Conservation (phyloP, 2,329 filamentous ascomycete genomes). For the Colletotrichum australisinense region DNA sequence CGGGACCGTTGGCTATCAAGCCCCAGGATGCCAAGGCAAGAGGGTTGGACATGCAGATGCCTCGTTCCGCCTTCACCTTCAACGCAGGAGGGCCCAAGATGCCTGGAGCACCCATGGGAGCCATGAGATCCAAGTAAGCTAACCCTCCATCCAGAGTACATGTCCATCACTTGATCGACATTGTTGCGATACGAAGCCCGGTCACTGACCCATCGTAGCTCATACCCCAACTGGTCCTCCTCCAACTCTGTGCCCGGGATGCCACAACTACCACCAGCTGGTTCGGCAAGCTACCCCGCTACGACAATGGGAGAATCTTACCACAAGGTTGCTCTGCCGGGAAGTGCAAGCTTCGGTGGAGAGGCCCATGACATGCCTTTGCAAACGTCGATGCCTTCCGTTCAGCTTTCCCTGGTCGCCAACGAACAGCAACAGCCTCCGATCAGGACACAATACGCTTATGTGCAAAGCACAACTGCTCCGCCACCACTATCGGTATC, state of each 20-base stretch:
- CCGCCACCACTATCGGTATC: slow-evolving; percentile 61
- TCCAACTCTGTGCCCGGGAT: slow-evolving; percentile 54
- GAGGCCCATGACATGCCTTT: slow-evolving; percentile 67
- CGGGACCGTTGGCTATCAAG: slow-evolving; percentile 66
- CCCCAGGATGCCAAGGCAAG: slow-evolving; percentile 65
- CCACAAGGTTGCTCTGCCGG: slow-evolving; percentile 63
- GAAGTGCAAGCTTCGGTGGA: slow-evolving; percentile 57
- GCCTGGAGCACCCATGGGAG: slow-evolving; percentile 61
- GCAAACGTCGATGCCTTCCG: slow-evolving; percentile 64
- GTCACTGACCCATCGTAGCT: slow-evolving; percentile 50
- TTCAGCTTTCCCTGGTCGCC: slow-evolving; percentile 62
- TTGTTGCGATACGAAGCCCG: slow-evolving; percentile 3
- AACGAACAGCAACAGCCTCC: slow-evolving; percentile 59
- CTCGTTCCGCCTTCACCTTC: slow-evolving; percentile 69
- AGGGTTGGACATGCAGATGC: slow-evolving; percentile 65
- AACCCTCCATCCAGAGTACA: not conserved
- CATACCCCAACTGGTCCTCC: slow-evolving; percentile 68
- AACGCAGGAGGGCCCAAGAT: slow-evolving; percentile 63
- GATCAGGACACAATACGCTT: slow-evolving; percentile 67
- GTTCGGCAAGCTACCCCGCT: slow-evolving; percentile 60
- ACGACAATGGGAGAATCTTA: slow-evolving; percentile 65
- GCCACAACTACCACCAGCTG: slow-evolving; percentile 61
- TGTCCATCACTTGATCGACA: not conserved
- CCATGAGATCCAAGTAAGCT: slow-evolving; percentile 70
- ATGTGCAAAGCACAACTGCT: slow-evolving; percentile 62